Percentiles rank a stretch among this genome's conserved stretches.
phyloP scores from a whole-genome alignment of 331 rosid species.

The Prunus yedoensis region DNA sequence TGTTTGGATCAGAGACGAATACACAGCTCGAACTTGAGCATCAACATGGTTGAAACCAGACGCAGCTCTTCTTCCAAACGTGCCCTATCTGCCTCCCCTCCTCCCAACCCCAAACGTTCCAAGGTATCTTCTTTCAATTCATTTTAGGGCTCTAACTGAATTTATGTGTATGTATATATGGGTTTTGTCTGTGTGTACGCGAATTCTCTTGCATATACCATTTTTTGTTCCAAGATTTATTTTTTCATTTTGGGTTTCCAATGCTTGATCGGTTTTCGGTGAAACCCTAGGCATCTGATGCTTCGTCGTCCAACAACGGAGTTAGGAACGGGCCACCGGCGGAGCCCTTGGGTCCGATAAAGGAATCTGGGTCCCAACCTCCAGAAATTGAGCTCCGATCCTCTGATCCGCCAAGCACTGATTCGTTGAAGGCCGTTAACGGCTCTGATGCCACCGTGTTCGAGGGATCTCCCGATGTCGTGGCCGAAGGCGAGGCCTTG shows the following conservation, averaged over 20 bases:
- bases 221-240: not conserved
- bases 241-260: not conserved
- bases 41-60: slow-evolving; percentile 88
- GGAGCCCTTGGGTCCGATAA: slow-evolving; percentile 54
- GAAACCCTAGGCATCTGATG: slow-evolving; percentile 61
- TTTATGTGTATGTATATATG: not conserved
- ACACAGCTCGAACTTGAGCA: not conserved
- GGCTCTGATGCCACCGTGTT: slow-evolving; percentile 41
- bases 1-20: slow-evolving; percentile 47
- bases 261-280: slow-evolving; percentile 24
- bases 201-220: slow-evolving; percentile 8
- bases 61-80: slow-evolving; percentile 91
- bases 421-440: slow-evolving; percentile 48
- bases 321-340: slow-evolving; percentile 39
- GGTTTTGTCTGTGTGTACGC: slow-evolving; percentile 17
- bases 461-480: slow-evolving; percentile 44
- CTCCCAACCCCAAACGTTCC: slow-evolving; percentile 69
- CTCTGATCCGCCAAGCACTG: slow-evolving; percentile 71
- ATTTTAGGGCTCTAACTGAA: too few relatives aligned
- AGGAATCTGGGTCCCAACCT: slow-evolving; percentile 64
- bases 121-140: slow-evolving; percentile 47
- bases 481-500: slow-evolving; percentile 47
- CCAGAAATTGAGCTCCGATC: slow-evolving; percentile 50
- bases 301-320: slow-evolving; percentile 61
- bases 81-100: slow-evolving; percentile 61